Percentiles rank a stretch among this genome's conserved stretches.
These are phyloP conservation scores for Amniculicola lignicola DNA, from an alignment of 495 filamentous ascomycete genomes.

Conservation along the genomic window DNA sequence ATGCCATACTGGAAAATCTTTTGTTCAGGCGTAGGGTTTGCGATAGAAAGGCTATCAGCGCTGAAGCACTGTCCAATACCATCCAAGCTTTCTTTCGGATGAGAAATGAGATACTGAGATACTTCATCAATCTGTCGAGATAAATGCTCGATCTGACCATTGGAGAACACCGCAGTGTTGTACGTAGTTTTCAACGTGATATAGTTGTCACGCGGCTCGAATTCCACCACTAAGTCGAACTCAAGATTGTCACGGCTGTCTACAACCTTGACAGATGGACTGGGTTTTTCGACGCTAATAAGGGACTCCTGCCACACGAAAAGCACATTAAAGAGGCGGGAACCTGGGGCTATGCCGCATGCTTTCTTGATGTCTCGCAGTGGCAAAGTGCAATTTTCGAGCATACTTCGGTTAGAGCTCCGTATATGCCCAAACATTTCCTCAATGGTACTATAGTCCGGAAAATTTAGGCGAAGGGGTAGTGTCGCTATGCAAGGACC, in stretches of 20 bases:
- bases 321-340: constrained; percentile 63
- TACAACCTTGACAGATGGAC: constrained; percentile 46
- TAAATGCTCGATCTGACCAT: constrained; percentile 52
- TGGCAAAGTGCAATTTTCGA: constrained; percentile 57
- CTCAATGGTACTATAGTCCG: constrained; percentile 46
- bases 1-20: constrained; percentile 37
- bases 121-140: constrained; percentile 56
- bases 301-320: constrained; percentile 76
- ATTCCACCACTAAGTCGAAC: constrained; percentile 67
- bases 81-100: constrained; percentile 40
- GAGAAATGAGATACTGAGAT: constrained; percentile 47
- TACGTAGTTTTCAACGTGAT: constrained; percentile 53
- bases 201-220: constrained; percentile 53
- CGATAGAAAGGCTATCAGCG: constrained; percentile 51
- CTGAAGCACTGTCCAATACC: constrained; percentile 43
- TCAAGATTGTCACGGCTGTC: constrained; percentile 65
- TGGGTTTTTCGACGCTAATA: constrained; percentile 38
- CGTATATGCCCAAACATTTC: constrained; percentile 63
- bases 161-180: constrained; percentile 48
- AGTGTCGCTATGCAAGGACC: constrained; percentile 70
- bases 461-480: constrained; percentile 59
- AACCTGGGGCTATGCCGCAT: constrained; percentile 48
- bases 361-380: constrained; percentile 63
- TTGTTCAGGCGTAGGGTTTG: constrained; percentile 44
- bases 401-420: constrained; percentile 54